Conservation (phyloP, 75 land plant genomes). For the Picea sitchensis region DNA sequence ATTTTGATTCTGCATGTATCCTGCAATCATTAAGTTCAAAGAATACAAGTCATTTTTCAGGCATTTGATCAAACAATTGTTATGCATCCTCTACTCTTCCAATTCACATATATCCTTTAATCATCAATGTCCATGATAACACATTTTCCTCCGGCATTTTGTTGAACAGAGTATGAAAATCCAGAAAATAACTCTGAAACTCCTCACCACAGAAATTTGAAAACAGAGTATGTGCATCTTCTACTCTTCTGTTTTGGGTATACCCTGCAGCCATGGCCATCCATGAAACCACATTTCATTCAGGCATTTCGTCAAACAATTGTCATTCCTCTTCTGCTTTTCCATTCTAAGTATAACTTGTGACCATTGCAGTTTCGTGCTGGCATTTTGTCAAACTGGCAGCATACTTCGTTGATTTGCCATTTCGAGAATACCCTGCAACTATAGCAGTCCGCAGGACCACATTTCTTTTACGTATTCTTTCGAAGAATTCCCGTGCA, state of each 20-base stretch:
- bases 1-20: no score
- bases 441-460: slow-evolving; percentile 12
- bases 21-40: no score
- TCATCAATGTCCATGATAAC: no score
- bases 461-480: neutral
- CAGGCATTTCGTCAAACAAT: neutral
- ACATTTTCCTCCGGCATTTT: no score
- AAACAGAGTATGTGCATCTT: neutral
- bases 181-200: no score
- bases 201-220: no score
- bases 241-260: neutral
- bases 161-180: neutral
- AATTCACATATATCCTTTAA: no score
- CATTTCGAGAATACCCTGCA: neutral
- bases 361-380: neutral
- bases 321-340: neutral
- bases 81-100: no score
- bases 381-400: neutral
- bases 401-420: neutral
- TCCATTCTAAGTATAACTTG: neutral
- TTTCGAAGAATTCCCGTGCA: slow-evolving; percentile 5
- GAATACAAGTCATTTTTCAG: no score
- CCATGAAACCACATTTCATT: slow-evolving; percentile 2
- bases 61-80: no score
- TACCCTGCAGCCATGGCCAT: neutral